Conservation (phyloP, 768 basidiomycete genomes). For the Mycena galericulata region DNA sequence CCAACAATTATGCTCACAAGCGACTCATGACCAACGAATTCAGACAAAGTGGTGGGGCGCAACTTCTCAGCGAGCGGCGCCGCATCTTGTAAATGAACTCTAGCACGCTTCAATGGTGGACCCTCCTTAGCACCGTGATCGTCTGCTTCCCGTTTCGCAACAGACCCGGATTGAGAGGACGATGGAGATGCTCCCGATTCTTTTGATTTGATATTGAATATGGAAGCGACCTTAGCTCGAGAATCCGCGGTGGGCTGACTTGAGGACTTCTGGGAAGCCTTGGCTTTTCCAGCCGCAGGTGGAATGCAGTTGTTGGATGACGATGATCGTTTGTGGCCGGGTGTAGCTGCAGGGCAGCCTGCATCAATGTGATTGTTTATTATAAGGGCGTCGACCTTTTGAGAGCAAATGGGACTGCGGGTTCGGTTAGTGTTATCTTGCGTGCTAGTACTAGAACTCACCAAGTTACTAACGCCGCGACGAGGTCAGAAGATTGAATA, state of each 20-base stretch:
- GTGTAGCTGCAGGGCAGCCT: slow-evolving; percentile 45
- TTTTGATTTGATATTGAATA: slow-evolving; percentile 38
- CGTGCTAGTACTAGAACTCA: neutral
- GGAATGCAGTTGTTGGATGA: slow-evolving; percentile 38
- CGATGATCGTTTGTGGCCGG: slow-evolving; percentile 26
- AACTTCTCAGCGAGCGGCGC: slow-evolving; percentile 80
- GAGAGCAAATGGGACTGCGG: slow-evolving; percentile 62
- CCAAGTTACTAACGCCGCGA: slow-evolving; percentile 15
- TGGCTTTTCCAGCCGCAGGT: neutral
- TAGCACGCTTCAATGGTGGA: slow-evolving; percentile 38
- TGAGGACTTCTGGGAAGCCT: slow-evolving; percentile 10
- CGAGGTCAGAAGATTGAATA: neutral
- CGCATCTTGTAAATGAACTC: slow-evolving; percentile 45
- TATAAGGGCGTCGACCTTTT: slow-evolving; percentile 49
- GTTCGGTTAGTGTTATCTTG: neutral
- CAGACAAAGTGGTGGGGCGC: slow-evolving; percentile 70
- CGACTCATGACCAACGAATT: slow-evolving; percentile 75
- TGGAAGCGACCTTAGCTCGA: slow-evolving; percentile 34
- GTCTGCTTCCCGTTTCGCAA: slow-evolving; percentile 22
- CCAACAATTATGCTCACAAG: slow-evolving; percentile 53
- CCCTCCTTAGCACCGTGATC: slow-evolving; percentile 20
- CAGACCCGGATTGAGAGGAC: slow-evolving; percentile 6
- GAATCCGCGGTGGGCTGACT: slow-evolving; percentile 1
- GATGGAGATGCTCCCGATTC: slow-evolving; percentile 16
- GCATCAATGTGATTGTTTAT: slow-evolving; percentile 69